phyloP scores from a whole-genome alignment of 2,329 filamentous ascomycete species.

The Alternaria longipes region DNA sequence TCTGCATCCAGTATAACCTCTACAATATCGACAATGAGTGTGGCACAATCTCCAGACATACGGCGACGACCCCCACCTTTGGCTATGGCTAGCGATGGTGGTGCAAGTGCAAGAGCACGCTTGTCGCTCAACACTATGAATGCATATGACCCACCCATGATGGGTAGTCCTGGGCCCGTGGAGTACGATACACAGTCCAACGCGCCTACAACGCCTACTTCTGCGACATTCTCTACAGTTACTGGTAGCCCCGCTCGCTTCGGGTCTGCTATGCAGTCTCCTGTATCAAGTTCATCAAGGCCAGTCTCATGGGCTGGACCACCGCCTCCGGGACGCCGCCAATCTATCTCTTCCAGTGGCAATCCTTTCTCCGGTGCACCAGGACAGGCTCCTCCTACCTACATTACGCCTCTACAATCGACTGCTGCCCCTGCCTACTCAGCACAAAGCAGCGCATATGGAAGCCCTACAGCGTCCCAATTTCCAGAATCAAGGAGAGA shows the following conservation, averaged over 20 bases:
- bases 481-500: constrained; percentile 72
- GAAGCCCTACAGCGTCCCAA: constrained; percentile 71
- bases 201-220: constrained; percentile 83
- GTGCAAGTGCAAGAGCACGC: constrained; percentile 66
- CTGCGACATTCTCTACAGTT: constrained; percentile 80
- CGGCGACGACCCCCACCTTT: constrained; percentile 81
- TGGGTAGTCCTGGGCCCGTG: constrained; percentile 69
- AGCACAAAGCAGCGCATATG: constrained; percentile 68
- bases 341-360: constrained; percentile 81
- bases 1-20: constrained; percentile 89
- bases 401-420: constrained; percentile 64
- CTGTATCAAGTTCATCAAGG: constrained; percentile 73
- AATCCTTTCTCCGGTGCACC: constrained; percentile 78
- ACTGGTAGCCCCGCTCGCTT: constrained; percentile 78
- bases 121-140: constrained; percentile 68
- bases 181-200: constrained; percentile 72
- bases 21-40: constrained; percentile 72
- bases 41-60: constrained; percentile 55
- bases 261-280: constrained; percentile 74
- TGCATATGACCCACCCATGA: constrained; percentile 66
- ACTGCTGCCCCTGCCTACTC: constrained; percentile 64
- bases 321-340: constrained; percentile 73
- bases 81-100: constrained; percentile 78
- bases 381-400: constrained; percentile 66
- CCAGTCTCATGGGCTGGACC: constrained; percentile 77